Evolutionary conservation across 805 yeast genomes (phyloP).

Genomic region (Ogataea henricii): DNA sequence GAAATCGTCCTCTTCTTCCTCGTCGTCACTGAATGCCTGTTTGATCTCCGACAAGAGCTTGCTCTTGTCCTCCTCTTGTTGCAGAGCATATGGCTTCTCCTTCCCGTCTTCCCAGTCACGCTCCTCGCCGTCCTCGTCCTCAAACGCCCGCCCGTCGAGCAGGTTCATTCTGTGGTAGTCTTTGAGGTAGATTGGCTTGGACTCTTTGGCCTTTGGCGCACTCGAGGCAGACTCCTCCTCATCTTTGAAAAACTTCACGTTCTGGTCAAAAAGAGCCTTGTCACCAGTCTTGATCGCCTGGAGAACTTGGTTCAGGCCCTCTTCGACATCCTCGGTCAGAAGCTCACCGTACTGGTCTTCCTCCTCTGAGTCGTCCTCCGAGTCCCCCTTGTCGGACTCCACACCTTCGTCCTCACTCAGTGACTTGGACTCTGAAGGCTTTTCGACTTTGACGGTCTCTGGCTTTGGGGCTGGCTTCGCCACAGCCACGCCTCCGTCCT

Average conservation of each 20-base stretch:
- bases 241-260: conserved; percentile 66
- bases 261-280: conserved; percentile 62
- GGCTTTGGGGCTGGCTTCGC: not conserved
- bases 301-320: conserved; percentile 73
- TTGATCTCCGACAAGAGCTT: conserved; percentile 79
- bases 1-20: conserved; percentile 48
- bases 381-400: too few relatives aligned
- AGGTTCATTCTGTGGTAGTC: conserved; percentile 89
- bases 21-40: conserved; percentile 56
- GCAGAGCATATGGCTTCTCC: conserved; percentile 70
- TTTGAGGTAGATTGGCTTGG: conserved; percentile 82
- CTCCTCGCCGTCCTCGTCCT: conserved; percentile 54
- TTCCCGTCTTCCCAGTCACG: conserved; percentile 49
- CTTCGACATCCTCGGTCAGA: conserved; percentile 81
- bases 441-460: conserved; percentile 15
- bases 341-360: conserved; percentile 94
- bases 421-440: conserved; percentile 11
- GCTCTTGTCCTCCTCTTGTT: conserved; percentile 72
- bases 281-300: conserved; percentile 71
- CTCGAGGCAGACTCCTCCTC: conserved; percentile 47
- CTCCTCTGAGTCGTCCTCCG: conserved; percentile 49
- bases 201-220: conserved; percentile 37
- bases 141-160: conserved; percentile 62
- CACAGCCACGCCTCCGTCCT: not conserved
- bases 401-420: conserved; percentile 7